A percentile compares a stretch with the other conserved stretches of the same genome.
phyloP scores from a whole-genome alignment of 768 basidiomycete species.

The Fomitopsis pulvina region DNA sequence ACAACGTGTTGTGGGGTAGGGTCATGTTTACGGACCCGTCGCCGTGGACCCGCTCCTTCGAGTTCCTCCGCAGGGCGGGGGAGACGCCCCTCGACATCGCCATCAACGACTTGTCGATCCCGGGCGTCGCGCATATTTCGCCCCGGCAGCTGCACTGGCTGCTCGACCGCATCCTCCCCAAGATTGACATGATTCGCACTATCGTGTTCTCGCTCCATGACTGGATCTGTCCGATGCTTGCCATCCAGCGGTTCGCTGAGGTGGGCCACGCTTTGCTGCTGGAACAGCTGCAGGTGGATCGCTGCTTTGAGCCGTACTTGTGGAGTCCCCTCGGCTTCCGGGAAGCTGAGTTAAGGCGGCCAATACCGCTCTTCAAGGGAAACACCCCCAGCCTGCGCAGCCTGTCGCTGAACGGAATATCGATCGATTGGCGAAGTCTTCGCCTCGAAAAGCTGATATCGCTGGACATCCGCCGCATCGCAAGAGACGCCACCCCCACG shows the following conservation, averaged over 20 bases:
- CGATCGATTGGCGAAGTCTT: constrained; percentile 52
- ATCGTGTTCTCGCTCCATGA: constrained; percentile 50
- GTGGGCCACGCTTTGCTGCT: constrained; percentile 23
- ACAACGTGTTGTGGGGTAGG: constrained; percentile 34
- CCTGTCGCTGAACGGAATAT: constrained; percentile 51
- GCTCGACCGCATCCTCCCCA: constrained; percentile 43
- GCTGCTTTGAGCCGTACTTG: constrained; percentile 25
- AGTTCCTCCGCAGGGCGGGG: constrained; percentile 54
- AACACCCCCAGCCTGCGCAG: constrained; percentile 38
- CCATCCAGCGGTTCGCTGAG: constrained; percentile 40
- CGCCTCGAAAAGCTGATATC: constrained; percentile 47
- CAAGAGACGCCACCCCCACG: constrained; percentile 21
- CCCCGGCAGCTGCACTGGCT: constrained; percentile 36
- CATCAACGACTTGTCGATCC: constrained; percentile 34
- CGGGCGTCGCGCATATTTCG: constrained; percentile 27
- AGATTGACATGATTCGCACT: constrained; percentile 52
- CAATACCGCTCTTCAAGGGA: constrained; percentile 46
- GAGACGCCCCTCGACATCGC: constrained; percentile 53
- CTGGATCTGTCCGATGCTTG: constrained; percentile 43
- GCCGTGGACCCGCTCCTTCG: constrained; percentile 43
- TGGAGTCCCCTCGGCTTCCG: neutral
- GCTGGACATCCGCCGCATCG: constrained; percentile 58
- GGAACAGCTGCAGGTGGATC: constrained; percentile 63
- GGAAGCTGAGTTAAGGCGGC: constrained; percentile 25
- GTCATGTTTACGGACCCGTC: constrained; percentile 55